These are phyloP conservation scores for Podila horticola DNA, from an alignment of 192 early-diverging fungal species.

Conservation along the genomic window DNA sequence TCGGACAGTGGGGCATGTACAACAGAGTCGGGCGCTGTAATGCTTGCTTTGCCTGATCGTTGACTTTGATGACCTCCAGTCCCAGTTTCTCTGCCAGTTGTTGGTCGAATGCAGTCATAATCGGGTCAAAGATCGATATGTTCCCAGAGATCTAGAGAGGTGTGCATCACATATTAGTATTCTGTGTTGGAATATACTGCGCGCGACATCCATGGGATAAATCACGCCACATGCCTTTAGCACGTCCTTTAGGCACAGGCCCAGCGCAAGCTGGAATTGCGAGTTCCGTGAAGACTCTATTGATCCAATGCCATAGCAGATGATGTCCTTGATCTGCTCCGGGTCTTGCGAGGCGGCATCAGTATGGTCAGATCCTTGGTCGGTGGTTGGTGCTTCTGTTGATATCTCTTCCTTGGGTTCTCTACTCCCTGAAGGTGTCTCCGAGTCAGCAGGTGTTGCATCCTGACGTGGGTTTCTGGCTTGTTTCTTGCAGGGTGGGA, in stretches of 20 bases:
- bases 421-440: neutral
- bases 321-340: constrained; percentile 29
- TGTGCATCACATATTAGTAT: neutral
- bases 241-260: constrained; percentile 45
- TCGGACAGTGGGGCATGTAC: constrained; percentile 59
- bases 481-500: constrained; percentile 18
- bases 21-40: constrained; percentile 31
- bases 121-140: constrained; percentile 29
- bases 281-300: constrained; percentile 49
- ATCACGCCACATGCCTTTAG: constrained; percentile 29
- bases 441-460: too few species aligned
- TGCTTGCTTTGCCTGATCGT: constrained; percentile 25
- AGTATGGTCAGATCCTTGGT: neutral
- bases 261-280: constrained; percentile 51
- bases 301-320: constrained; percentile 55
- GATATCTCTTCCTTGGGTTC: neutral
- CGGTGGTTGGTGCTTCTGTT: neutral
- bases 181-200: neutral
- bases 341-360: neutral
- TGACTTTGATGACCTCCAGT: constrained; percentile 6
- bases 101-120: constrained; percentile 36
- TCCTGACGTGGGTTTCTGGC: neutral
- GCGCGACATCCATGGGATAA: neutral
- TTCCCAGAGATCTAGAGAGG: constrained; percentile 12
- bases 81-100: constrained; percentile 23